A percentile compares a stretch with the other conserved stretches of the same genome.
Conservation (phyloP, 1,139 yeast species). For the Groenewaldozyma sp. region DNA sequence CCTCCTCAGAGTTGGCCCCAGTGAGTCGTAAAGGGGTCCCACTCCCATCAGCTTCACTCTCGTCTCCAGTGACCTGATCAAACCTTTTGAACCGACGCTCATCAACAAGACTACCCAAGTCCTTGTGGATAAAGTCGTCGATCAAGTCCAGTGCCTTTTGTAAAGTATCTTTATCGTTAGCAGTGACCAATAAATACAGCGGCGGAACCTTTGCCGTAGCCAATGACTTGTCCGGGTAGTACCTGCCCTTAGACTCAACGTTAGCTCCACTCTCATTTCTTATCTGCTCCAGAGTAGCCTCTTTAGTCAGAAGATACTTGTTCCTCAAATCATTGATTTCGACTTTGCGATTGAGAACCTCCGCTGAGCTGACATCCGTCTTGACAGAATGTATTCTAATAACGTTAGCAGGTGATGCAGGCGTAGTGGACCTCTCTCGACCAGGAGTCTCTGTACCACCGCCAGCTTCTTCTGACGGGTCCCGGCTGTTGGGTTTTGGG, state of each 20-base stretch:
- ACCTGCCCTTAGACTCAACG: slow-evolving; percentile 30
- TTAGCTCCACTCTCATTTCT: slow-evolving; percentile 27
- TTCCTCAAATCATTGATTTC: slow-evolving; percentile 33
- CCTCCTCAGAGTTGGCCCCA: no score
- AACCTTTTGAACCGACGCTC: slow-evolving; percentile 24
- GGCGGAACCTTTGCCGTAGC: slow-evolving; percentile 32
- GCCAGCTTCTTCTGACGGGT: slow-evolving; percentile 3
- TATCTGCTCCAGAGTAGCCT: slow-evolving; percentile 26
- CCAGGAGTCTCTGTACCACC: background rate
- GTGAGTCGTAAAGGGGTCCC: no score
- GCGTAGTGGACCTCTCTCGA: background rate
- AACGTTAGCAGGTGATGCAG: background rate
- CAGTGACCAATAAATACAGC: slow-evolving; percentile 28
- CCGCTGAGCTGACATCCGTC: no score
- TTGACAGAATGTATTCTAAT: slow-evolving; percentile 1
- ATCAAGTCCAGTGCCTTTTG: slow-evolving; percentile 27
- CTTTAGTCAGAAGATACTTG: slow-evolving; percentile 32
- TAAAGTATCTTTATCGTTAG: slow-evolving; percentile 22
- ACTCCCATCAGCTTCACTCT: background rate
- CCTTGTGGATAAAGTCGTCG: slow-evolving; percentile 27
- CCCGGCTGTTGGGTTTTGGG: background rate
- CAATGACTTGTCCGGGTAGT: slow-evolving; percentile 30
- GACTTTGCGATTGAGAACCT: no score
- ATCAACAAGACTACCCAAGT: slow-evolving; percentile 27
- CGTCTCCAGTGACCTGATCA: slow-evolving; percentile 9